phyloP scores from a whole-genome alignment of 2,329 filamentous ascomycete species.

The Chaetothyriales sp. region DNA sequence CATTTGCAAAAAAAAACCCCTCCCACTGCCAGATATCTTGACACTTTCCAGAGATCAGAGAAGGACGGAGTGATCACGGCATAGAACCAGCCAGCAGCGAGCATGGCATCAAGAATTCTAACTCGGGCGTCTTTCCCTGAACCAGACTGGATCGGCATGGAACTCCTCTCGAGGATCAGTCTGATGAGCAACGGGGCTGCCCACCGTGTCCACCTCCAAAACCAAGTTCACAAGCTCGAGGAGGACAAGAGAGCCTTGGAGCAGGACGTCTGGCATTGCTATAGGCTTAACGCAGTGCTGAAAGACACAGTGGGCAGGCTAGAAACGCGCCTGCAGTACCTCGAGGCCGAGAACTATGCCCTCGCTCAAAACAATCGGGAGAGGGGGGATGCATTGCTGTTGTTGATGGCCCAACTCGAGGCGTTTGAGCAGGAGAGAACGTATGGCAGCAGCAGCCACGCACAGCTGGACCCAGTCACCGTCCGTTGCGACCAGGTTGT shows the following conservation, averaged over 20 bases:
- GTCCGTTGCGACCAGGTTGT: not conserved
- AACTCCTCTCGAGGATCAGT: not conserved
- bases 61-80: not conserved
- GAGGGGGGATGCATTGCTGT: not conserved
- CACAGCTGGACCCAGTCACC: not conserved
- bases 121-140: not conserved
- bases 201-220: not conserved
- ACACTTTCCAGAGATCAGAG: not conserved
- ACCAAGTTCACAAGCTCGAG: not conserved
- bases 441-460: not conserved
- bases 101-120: not conserved
- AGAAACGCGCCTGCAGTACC: not conserved
- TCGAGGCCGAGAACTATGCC: not conserved
- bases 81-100: not conserved
- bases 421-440: not conserved
- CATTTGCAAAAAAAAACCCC: too few relatives aligned
- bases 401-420: not conserved
- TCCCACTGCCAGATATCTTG: too few relatives aligned
- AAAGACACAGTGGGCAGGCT: not conserved
- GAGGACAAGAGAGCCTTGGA: not conserved
- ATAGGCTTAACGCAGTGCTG: not conserved
- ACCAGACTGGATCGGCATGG: not conserved
- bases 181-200: not conserved
- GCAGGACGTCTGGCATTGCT: not conserved
- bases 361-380: not conserved